phyloP scores from a whole-genome alignment of 129 eudicot species.

The Centella asiatica region DNA sequence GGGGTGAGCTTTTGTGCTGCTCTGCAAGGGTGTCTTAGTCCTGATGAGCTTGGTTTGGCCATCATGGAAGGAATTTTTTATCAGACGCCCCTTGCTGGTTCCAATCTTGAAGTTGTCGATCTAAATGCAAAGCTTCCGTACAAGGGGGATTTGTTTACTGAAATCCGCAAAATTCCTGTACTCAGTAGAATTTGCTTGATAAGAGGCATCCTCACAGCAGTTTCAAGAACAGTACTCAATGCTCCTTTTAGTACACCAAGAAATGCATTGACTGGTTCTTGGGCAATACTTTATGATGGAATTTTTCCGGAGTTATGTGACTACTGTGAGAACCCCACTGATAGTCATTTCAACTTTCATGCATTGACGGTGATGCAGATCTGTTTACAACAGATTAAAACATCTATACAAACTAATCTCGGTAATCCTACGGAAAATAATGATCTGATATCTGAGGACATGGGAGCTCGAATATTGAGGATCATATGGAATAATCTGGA shows the following conservation, averaged over 20 bases:
- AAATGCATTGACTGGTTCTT: slow-evolving; percentile 13
- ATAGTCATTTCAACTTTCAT: slow-evolving; percentile 92
- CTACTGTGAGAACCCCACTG: slow-evolving; percentile 78
- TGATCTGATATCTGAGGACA: slow-evolving; percentile 56
- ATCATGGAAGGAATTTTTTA: slow-evolving; percentile 55
- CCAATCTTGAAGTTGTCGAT: slow-evolving; percentile 13
- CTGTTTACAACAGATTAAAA: slow-evolving; percentile 91
- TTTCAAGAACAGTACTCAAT: slow-evolving; percentile 72
- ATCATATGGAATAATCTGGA: slow-evolving; percentile 94
- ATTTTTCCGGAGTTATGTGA: slow-evolving; percentile 86
- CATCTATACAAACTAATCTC: slow-evolving; percentile 40
- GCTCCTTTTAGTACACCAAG: slow-evolving; percentile 30
- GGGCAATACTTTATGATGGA: slow-evolving; percentile 72
- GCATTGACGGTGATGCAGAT: slow-evolving; percentile 94
- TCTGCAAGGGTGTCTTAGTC: slow-evolving; percentile 57
- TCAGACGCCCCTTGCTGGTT: slow-evolving; percentile 19
- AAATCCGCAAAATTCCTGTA: slow-evolving; percentile 40
- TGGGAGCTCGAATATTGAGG: slow-evolving; percentile 61
- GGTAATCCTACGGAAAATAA: slow-evolving; percentile 9
- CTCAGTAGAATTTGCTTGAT: slow-evolving; percentile 88
- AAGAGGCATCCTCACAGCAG: slow-evolving; percentile 84
- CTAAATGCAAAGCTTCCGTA: slow-evolving; percentile 41
- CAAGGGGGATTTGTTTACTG: slow-evolving; percentile 47
- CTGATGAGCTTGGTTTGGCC: slow-evolving; percentile 77
- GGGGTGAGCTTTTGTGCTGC: slow-evolving; percentile 95